These are phyloP conservation scores for Didymella pomorum DNA, from an alignment of 2,329 filamentous ascomycete genomes.

Conservation along the genomic window DNA sequence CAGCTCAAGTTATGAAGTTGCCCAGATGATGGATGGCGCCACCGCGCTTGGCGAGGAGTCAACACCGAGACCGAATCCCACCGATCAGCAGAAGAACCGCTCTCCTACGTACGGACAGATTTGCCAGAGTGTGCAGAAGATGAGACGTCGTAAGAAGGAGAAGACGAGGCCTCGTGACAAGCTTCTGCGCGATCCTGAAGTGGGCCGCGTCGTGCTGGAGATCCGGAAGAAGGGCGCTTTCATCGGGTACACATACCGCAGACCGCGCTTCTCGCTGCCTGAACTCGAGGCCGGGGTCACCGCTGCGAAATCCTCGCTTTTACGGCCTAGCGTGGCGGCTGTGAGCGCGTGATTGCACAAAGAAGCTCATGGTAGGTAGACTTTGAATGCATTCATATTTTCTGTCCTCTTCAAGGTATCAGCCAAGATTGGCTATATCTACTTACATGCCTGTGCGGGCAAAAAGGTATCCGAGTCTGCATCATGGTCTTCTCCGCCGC, in stretches of 20 bases:
- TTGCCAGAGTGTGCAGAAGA: constrained; percentile 18
- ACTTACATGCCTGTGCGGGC: not conserved
- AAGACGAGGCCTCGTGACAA: constrained; percentile 85
- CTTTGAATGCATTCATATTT: too few relatives aligned
- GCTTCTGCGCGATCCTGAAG: constrained; percentile 75
- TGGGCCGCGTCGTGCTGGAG: constrained; percentile 74
- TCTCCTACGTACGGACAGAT: constrained; percentile 13
- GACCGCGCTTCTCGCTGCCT: constrained; percentile 51
- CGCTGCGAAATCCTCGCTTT: constrained; percentile 5
- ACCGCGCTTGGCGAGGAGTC: constrained; percentile 1
- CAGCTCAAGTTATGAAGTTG: constrained; percentile 43
- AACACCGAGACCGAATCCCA: constrained; percentile 2
- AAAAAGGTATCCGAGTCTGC: too few relatives aligned
- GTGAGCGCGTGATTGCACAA: constrained; percentile 19
- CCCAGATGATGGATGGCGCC: constrained; percentile 9
- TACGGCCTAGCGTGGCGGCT: constrained; percentile 14
- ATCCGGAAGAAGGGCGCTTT: constrained; percentile 85
- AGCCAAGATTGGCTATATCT: not conserved
- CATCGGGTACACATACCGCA: constrained; percentile 85
- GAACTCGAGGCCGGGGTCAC: constrained; percentile 38
- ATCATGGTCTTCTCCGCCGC: too few relatives aligned
- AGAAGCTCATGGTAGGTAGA: not conserved
- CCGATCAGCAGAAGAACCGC: not conserved
- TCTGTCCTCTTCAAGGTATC: not conserved
- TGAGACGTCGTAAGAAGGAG: constrained; percentile 67